Evolutionary conservation across 805 yeast genomes (phyloP), one percentile per base, ranked within the genome.

Genomic region (Yarrowia yakushimensis): DNA sequence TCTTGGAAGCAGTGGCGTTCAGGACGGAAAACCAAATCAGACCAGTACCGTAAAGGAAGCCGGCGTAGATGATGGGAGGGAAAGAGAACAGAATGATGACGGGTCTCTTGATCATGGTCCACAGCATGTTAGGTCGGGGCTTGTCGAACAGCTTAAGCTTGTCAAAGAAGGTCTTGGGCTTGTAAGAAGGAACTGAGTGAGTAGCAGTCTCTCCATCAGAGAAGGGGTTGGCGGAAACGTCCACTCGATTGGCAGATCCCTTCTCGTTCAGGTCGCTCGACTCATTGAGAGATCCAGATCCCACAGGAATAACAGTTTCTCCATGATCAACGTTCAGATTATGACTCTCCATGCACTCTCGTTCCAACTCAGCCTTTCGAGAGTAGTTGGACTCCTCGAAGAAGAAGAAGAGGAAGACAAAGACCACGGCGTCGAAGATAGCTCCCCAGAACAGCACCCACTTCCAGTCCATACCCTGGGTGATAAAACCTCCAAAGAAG

Each of bases 301-400:
- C 36, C 3, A 28, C 17, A 13, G 36, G 52, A 3, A 18, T 22
- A 18, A 45, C 36, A 15, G 25, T 18, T 20, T 37, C 55, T 31
- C 55, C 55, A 22, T 7, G 25, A 8, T 37, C 18, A 13, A 23
- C 52, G 27, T 50, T 18, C 23, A 22, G 27, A 22, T 22, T 52
- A 63, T 41, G 17, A 10, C 37, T 31, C 39, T 48, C 55, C 20
- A 48, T 11, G 28, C 15, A 31, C 39, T 48, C 55, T 31, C 39
- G 27, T 11, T 48, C 39, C 20, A 48, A 30, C 20, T 31, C 55
- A 2, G 39, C 39, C 39, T 48, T 48, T 31, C 55, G 55, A 8
- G 39, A 48, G 55, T 48, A 64, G 34, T 63, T 36, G 23, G 65
- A 42, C 37, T 64, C 65, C 17, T 64, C 65, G n/a, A 64, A 28